Conservation (phyloP, 331 rosid genomes). For the Dryas integrifolia region DNA sequence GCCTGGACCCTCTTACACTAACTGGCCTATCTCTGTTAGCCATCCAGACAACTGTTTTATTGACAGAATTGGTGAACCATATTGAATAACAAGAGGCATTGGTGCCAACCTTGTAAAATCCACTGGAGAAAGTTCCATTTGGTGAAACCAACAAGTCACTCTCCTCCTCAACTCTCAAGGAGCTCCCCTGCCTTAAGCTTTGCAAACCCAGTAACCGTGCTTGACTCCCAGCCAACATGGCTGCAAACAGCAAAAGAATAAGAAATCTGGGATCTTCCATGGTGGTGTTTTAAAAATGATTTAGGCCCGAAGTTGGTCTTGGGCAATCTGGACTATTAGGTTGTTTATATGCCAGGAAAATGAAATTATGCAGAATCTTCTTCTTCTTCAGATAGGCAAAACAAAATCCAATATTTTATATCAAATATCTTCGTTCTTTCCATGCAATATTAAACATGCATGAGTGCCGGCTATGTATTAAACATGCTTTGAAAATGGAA, state of each 20-base stretch:
- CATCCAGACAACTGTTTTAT: slow-evolving; percentile 38
- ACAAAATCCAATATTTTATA: too few species aligned
- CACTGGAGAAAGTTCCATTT: slow-evolving; percentile 32
- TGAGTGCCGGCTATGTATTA: too few species aligned
- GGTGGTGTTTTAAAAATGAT: background rate
- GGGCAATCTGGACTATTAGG: background rate
- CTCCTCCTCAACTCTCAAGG: slow-evolving; percentile 20
- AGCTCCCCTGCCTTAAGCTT: slow-evolving; percentile 21
- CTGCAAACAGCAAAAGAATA: background rate
- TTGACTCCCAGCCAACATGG: background rate
- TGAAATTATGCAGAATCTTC: background rate
- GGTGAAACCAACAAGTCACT: slow-evolving; percentile 29
- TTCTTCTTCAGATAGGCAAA: too few species aligned
- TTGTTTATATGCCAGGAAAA: background rate
- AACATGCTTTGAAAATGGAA: too few species aligned
- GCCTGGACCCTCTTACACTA: slow-evolving; percentile 3
- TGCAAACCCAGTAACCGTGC: slow-evolving; percentile 10
- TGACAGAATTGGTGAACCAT: slow-evolving; percentile 32
- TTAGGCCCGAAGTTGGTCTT: background rate
- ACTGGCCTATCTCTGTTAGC: slow-evolving; percentile 35
- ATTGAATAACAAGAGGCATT: slow-evolving; percentile 37
- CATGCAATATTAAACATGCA: too few species aligned
- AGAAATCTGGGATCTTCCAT: background rate
- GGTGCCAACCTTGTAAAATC: slow-evolving; percentile 32
- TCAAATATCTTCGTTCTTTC: too few species aligned